A percentile compares a stretch with the other conserved stretches of the same genome.
Evolutionary conservation across 2,329 filamentous ascomycete genomes (phyloP).

Genomic region (Paradendryphiella salina): DNA sequence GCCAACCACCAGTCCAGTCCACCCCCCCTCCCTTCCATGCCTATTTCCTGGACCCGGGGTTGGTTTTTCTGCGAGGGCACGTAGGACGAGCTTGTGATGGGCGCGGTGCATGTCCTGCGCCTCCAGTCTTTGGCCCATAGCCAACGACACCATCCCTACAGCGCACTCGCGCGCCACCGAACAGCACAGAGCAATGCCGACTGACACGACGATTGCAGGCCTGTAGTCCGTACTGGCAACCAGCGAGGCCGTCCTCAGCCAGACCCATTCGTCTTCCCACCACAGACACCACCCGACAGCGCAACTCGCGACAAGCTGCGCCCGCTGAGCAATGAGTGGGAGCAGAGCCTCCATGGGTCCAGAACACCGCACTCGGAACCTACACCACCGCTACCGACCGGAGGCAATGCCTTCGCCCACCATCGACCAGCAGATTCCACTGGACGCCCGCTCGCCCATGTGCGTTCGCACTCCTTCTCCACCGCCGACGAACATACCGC

Average conservation of each 20-base stretch:
- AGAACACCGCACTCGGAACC: constrained; percentile 37
- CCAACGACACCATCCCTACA: not conserved
- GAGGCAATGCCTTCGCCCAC: constrained; percentile 22
- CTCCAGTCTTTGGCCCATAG: not conserved
- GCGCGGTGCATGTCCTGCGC: not conserved
- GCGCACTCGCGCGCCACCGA: too few species aligned
- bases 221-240: constrained; percentile 43
- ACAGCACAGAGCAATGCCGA: too few species aligned
- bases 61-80: not conserved
- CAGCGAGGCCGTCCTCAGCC: constrained; percentile 40
- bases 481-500: constrained; percentile 67
- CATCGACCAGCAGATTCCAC: constrained; percentile 19
- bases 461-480: constrained; percentile 73
- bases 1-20: constrained; percentile 5
- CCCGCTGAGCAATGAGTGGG: constrained; percentile 45
- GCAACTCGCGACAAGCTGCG: constrained; percentile 37
- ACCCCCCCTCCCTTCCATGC: not conserved
- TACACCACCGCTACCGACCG: constrained; percentile 27
- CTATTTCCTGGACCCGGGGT: not conserved
- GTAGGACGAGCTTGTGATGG: too few species aligned
- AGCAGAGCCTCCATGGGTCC: constrained; percentile 43
- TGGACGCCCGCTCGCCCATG: constrained; percentile 32
- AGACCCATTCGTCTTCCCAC: constrained; percentile 47
- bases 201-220: constrained; percentile 35
- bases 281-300: constrained; percentile 46